A percentile compares a stretch with the other conserved stretches of the same genome.
These are phyloP conservation scores for Aspergillus affinis DNA, from an alignment of 495 filamentous ascomycete genomes.

Conservation along the genomic window DNA sequence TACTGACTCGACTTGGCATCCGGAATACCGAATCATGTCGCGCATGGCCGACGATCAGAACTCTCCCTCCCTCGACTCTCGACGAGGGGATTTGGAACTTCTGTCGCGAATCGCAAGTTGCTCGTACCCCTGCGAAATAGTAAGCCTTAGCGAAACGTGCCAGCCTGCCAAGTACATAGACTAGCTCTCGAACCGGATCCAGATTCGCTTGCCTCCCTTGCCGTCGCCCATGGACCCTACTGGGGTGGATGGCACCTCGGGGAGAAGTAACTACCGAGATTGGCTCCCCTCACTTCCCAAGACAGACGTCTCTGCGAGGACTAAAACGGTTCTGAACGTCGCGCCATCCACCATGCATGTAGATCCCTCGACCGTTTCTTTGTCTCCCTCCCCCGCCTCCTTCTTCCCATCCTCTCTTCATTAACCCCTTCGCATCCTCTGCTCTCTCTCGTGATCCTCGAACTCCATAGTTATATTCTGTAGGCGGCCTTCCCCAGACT, in stretches of 20 bases:
- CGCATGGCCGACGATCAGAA: background rate
- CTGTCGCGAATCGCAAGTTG: too few relatives aligned
- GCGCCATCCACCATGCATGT: background rate
- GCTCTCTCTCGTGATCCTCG: background rate
- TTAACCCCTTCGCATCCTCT: background rate
- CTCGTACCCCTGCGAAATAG: background rate
- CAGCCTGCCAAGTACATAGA: background rate
- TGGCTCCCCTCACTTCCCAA: slow-evolving; percentile 17
- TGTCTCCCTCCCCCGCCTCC: background rate
- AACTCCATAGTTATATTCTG: background rate
- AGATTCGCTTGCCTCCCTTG: background rate
- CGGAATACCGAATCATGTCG: background rate
- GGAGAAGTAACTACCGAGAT: slow-evolving; percentile 10
- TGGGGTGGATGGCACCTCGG: too few relatives aligned
- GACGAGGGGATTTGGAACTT: too few relatives aligned
- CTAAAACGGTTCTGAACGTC: slow-evolving; percentile 2
- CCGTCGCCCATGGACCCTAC: background rate
- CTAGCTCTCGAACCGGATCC: background rate
- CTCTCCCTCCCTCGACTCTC: background rate
- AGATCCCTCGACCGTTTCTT: slow-evolving; percentile 1
- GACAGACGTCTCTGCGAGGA: slow-evolving; percentile 5
- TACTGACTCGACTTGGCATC: background rate
- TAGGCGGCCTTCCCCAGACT: background rate
- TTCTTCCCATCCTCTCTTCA: background rate
- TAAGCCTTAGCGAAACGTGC: background rate